A percentile compares a stretch with the other conserved stretches of the same genome.
phyloP scores from a whole-genome alignment of 768 basidiomycete genomes.

The Dendrothele bispora region DNA sequence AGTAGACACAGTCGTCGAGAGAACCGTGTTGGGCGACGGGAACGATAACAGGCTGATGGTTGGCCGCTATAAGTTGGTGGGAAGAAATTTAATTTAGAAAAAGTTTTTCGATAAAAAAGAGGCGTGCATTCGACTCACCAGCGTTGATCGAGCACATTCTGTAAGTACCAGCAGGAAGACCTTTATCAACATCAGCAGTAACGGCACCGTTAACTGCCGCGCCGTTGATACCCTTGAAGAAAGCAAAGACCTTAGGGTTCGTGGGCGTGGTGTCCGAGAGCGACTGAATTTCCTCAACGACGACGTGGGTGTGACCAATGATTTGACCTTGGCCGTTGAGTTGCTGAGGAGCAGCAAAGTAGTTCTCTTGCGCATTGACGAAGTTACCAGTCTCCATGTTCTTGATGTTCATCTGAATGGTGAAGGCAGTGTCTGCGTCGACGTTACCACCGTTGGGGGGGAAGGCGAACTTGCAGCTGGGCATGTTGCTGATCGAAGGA shows the following conservation, averaged over 20 bases:
- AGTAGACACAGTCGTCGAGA: constrained; percentile 41
- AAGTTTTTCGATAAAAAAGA: no score
- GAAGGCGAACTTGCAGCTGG: constrained; percentile 48
- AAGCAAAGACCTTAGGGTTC: constrained; percentile 54
- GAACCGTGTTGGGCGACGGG: constrained; percentile 40
- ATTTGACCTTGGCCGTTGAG: constrained; percentile 48
- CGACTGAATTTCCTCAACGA: constrained; percentile 50
- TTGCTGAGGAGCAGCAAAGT: constrained; percentile 54
- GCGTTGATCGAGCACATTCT: constrained; percentile 11
- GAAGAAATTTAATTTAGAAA: no score
- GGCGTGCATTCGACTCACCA: no score
- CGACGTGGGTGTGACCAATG: constrained; percentile 63
- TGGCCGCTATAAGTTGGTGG: no score
- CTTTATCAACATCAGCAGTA: constrained; percentile 46
- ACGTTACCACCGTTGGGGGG: constrained; percentile 47
- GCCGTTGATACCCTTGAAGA: constrained; percentile 52
- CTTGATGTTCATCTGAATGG: constrained; percentile 46
- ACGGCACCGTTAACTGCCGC: constrained; percentile 46
- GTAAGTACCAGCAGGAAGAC: constrained; percentile 47
- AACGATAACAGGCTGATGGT: constrained; percentile 39
- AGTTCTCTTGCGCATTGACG: constrained; percentile 44
- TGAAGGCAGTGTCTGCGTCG: constrained; percentile 49
- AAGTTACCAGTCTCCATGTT: constrained; percentile 55
- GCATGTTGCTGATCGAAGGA: constrained; percentile 49
- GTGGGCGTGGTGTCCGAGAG: constrained; percentile 49